Percentiles rank a stretch among this genome's conserved stretches.
Evolutionary conservation across 495 filamentous ascomycete species (phyloP).

Genomic region (Penicillium macrosclerotiorum): DNA sequence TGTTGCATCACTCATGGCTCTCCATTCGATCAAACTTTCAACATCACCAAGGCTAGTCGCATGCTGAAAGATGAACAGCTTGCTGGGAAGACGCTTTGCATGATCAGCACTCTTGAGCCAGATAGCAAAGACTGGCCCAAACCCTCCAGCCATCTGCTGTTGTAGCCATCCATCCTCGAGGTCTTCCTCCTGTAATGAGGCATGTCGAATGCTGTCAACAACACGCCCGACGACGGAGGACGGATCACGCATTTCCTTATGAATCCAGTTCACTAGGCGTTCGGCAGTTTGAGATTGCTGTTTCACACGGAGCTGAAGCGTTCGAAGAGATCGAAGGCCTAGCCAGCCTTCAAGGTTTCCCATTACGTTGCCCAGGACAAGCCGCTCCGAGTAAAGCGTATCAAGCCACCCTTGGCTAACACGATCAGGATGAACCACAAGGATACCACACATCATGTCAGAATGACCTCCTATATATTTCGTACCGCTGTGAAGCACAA

Average conservation of each 20-base stretch:
- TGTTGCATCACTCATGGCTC: slow-evolving; percentile 68
- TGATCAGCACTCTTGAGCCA: slow-evolving; percentile 52
- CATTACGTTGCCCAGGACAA: slow-evolving; percentile 73
- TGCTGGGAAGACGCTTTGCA: slow-evolving; percentile 67
- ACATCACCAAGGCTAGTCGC: slow-evolving; percentile 87
- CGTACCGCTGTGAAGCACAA: slow-evolving; percentile 81
- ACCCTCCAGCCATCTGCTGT: slow-evolving; percentile 85
- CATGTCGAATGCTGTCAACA: slow-evolving; percentile 63
- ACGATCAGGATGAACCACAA: too few relatives aligned
- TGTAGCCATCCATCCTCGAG: slow-evolving; percentile 68
- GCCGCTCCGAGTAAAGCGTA: slow-evolving; percentile 25
- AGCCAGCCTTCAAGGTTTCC: slow-evolving; percentile 86
- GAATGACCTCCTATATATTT: slow-evolving; percentile 93
- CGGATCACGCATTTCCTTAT: slow-evolving; percentile 17
- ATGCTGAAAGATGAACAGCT: slow-evolving; percentile 79
- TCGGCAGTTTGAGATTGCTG: slow-evolving; percentile 65
- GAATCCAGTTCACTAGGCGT: slow-evolving; percentile 68
- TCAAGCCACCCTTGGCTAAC: too few relatives aligned
- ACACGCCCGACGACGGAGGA: slow-evolving; percentile 36
- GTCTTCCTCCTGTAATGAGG: slow-evolving; percentile 62
- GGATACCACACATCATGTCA: slow-evolving; percentile 80
- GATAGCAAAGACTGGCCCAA: slow-evolving; percentile 78
- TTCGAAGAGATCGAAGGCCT: slow-evolving; percentile 74
- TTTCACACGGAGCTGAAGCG: slow-evolving; percentile 73
- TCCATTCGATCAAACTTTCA: slow-evolving; percentile 72